These are phyloP conservation scores for Anacardium occidentale DNA, from an alignment of 345 rosid genomes.

Conservation along the genomic window DNA sequence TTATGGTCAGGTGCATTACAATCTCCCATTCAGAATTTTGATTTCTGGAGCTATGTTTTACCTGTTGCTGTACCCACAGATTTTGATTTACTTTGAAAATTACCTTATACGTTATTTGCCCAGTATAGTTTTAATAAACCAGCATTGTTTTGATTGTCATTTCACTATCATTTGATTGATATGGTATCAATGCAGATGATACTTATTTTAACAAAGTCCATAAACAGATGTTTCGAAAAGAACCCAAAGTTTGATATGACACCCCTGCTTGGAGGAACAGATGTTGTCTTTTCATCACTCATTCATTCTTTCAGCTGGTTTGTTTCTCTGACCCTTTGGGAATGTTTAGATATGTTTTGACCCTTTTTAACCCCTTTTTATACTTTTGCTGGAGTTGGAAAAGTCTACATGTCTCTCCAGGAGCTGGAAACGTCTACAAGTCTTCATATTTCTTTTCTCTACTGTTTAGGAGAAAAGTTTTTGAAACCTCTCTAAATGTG, in stretches of 20 bases:
- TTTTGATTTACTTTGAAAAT: background rate
- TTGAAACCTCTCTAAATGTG: background rate
- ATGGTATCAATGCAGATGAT: constrained; percentile 73
- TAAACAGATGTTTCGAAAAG: constrained; percentile 96
- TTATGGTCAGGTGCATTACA: constrained; percentile 81
- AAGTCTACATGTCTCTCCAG: too few species aligned
- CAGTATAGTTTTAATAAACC: background rate
- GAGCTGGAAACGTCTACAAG: too few species aligned
- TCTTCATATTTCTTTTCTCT: background rate
- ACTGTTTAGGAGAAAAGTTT: background rate
- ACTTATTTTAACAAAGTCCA: constrained; percentile 87
- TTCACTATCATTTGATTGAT: constrained; percentile 20
- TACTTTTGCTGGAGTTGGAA: too few species aligned
- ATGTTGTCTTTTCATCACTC: constrained; percentile 95
- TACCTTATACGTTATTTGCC: background rate
- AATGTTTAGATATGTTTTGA: background rate
- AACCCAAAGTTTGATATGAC: constrained; percentile 98
- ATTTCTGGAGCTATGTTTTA: constrained; percentile 1
- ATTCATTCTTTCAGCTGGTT: constrained; percentile 96
- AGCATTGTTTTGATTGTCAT: constrained; percentile 9
- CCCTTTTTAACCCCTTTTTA: background rate
- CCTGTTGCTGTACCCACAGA: background rate
- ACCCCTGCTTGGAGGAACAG: constrained; percentile 97
- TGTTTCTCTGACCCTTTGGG: constrained; percentile 34
- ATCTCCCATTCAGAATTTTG: background rate